Evolutionary conservation across 2,329 filamentous ascomycete species (phyloP).

Genomic region (Simplicillium sp.): DNA sequence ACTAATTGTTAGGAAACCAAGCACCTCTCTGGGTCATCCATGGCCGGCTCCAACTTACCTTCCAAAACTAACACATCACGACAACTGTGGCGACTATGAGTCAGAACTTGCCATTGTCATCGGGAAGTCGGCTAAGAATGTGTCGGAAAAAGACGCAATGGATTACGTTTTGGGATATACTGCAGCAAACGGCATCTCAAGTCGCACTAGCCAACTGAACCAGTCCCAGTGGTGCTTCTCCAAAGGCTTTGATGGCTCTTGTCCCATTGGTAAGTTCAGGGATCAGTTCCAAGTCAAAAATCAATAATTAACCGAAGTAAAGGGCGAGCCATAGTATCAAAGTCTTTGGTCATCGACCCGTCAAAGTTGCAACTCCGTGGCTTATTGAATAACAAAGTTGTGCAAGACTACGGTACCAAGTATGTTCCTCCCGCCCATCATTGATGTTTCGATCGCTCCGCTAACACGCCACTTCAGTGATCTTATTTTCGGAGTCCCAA

Average conservation of each 20-base stretch:
- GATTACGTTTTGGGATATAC: constrained; percentile 10
- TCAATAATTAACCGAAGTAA: no score
- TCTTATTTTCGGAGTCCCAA: constrained; percentile 51
- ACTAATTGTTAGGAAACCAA: constrained; percentile 33
- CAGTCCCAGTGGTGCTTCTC: constrained; percentile 47
- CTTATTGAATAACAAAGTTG: constrained; percentile 40
- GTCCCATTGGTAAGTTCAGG: background rate
- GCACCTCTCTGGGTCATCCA: constrained; percentile 42
- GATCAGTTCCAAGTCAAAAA: background rate
- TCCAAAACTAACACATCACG: constrained; percentile 32
- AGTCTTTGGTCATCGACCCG: constrained; percentile 45
- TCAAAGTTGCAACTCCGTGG: constrained; percentile 45
- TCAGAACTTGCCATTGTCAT: constrained; percentile 2
- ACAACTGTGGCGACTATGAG: constrained; percentile 2
- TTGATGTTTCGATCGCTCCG: background rate
- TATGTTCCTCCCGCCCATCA: constrained; percentile 10
- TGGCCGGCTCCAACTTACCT: constrained; percentile 41
- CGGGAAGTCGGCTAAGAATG: constrained; percentile 1
- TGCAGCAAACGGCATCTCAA: constrained; percentile 46
- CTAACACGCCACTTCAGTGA: constrained; percentile 29
- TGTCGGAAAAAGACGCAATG: constrained; percentile 1
- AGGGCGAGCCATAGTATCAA: constrained; percentile 56
- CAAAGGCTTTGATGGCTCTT: constrained; percentile 28
- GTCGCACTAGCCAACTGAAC: constrained; percentile 42
- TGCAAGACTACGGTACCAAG: constrained; percentile 13